Conservation (phyloP, 306 rosid species). For the Prunus mongolica region DNA sequence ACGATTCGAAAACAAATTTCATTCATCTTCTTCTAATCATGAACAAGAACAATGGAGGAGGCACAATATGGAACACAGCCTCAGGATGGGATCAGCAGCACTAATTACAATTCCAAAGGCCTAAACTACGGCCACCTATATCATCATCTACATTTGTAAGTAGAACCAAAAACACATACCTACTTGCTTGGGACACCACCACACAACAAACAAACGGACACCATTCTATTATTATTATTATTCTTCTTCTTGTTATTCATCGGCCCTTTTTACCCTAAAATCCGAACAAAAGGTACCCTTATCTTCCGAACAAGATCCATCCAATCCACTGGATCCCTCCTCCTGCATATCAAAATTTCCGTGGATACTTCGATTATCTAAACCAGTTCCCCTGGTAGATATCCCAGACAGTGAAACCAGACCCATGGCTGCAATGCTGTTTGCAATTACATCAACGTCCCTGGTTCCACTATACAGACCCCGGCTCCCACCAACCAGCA, state of each 20-base stretch:
- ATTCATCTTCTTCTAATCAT: conserved; percentile 21
- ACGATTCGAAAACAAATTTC: conserved; percentile 7
- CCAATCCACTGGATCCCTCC: conserved; percentile 35
- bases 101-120: conserved; percentile 37
- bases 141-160: conserved; percentile 31
- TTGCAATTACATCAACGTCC: conserved; percentile 67
- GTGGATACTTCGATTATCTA: conserved; percentile 15
- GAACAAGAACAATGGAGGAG: conserved; percentile 7
- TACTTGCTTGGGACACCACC: background rate
- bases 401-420: conserved; percentile 68
- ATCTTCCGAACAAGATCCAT: conserved; percentile 38
- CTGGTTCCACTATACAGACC: conserved; percentile 70
- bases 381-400: conserved; percentile 28
- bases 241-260: conserved; percentile 3
- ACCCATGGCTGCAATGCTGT: conserved; percentile 83
- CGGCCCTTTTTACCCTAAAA: conserved; percentile 22
- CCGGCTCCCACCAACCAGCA: conserved; percentile 73
- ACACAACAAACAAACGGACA: background rate
- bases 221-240: background rate
- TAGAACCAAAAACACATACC: conserved; percentile 22
- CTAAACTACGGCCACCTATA: conserved; percentile 25
- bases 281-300: conserved; percentile 35
- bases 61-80: conserved; percentile 6
- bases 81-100: background rate
- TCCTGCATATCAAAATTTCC: conserved; percentile 25